Evolutionary conservation across 2,329 filamentous ascomycete species (phyloP).

Genomic region (Pseudogymnoascus sp.): DNA sequence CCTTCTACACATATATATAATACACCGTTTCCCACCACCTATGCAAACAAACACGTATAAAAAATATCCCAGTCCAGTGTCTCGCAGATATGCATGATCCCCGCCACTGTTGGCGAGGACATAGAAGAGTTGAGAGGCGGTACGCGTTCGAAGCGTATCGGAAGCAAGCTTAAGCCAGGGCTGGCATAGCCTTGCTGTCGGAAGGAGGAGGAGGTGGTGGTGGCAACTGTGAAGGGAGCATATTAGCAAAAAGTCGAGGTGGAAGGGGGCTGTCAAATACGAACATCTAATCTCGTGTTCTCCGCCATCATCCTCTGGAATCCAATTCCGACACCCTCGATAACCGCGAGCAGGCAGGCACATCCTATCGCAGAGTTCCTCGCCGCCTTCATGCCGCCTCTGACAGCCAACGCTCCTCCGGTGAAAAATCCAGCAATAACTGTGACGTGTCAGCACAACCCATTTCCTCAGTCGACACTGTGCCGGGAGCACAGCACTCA

Average conservation of each 20-base stretch:
- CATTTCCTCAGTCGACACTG: neutral
- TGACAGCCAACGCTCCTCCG: slow-evolving; percentile 80
- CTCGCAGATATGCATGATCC: neutral
- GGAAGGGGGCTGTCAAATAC: neutral
- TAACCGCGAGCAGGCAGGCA: slow-evolving; percentile 86
- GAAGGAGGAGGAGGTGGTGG: slow-evolving; percentile 4
- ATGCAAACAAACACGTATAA: slow-evolving; percentile 6
- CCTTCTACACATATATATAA: slow-evolving; percentile 3
- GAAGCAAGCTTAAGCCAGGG: slow-evolving; percentile 1
- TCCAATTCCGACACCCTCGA: slow-evolving; percentile 93
- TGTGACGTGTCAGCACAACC: slow-evolving; percentile 21
- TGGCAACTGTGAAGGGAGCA: neutral
- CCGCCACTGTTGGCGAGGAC: neutral
- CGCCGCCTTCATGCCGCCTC: slow-evolving; percentile 85
- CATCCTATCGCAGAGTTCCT: slow-evolving; percentile 95
- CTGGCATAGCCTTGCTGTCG: slow-evolving; percentile 4
- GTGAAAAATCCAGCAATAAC: slow-evolving; percentile 96
- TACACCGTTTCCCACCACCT: slow-evolving; percentile 5
- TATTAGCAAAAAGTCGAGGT: neutral
- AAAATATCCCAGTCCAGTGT: slow-evolving; percentile 3
- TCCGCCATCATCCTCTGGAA: slow-evolving; percentile 92
- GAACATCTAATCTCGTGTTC: slow-evolving; percentile 65
- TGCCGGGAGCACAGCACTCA: neutral
- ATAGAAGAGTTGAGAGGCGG: slow-evolving; percentile 2
- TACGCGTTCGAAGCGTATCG: slow-evolving; percentile 1